Conservation (phyloP, 345 rosid genomes). For the Aurinia saxatilis region DNA sequence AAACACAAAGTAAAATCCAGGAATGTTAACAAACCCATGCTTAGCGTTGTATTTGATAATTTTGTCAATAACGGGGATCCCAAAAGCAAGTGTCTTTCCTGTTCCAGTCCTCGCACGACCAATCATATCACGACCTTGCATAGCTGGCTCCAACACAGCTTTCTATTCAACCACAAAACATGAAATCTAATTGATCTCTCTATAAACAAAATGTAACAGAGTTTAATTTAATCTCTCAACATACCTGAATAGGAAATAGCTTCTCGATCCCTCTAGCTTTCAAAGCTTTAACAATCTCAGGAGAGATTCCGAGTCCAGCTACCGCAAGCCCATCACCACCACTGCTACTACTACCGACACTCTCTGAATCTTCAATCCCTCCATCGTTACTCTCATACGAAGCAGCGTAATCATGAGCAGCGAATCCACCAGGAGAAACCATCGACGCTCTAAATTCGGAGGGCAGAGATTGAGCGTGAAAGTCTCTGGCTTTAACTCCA, state of each 20-base stretch:
- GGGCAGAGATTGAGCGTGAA: conserved; percentile 48
- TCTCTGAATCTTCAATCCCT: conserved; percentile 6
- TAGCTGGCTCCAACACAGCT: conserved; percentile 95
- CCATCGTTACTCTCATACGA: conserved; percentile 16
- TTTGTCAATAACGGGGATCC: conserved; percentile 78
- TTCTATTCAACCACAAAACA: conserved; percentile 35
- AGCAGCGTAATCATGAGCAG: conserved; percentile 41
- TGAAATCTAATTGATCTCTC: background rate
- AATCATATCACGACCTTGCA: conserved; percentile 92
- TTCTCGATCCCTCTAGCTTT: conserved; percentile 50
- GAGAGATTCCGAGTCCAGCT: conserved; percentile 57
- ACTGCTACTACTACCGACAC: conserved; percentile 29
- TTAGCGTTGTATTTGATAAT: conserved; percentile 71
- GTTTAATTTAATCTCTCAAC: background rate
- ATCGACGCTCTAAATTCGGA: conserved; percentile 41
- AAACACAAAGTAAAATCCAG: background rate
- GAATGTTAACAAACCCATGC: conserved; percentile 59
- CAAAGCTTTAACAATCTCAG: conserved; percentile 73
- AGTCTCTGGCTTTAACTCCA: conserved; percentile 28
- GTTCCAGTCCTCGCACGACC: conserved; percentile 97
- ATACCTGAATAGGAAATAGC: conserved; percentile 92
- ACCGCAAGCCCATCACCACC: conserved; percentile 52
- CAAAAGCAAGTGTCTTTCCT: conserved; percentile 96
- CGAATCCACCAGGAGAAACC: conserved; percentile 37
- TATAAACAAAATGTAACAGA: background rate